Evolutionary conservation across 306 rosid genomes (phyloP), one percentile per base, ranked within the genome.

Genomic region (Castanospermum australe): DNA sequence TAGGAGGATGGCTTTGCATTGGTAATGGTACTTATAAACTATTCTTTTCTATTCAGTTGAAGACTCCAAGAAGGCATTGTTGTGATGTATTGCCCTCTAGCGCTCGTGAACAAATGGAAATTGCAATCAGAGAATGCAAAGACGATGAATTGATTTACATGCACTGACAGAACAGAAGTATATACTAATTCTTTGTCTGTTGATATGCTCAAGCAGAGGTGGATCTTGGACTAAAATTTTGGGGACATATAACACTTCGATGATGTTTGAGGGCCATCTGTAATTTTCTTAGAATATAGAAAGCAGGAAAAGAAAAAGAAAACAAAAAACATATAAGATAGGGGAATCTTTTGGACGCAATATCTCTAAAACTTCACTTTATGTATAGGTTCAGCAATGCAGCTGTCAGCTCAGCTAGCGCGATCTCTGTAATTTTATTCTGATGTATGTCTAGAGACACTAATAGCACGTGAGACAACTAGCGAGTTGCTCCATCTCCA

Each of bases 51-150:
- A 33, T 73, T 72, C 86, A 90, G 92, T 75, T 92, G 92, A 86
- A 78, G 84, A 85, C 82, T 35, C 94, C 89, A 28, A 86, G 97
- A 77, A 88, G 97, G 83, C 97, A 95, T 1, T 90, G 98, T 51
- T 94, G 98, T 66, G 92, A 91, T 70, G 87, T 89, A 30, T 55
- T 87, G 68, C 86, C 88, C 21, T 83, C 93, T 6, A 61, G 83
- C 4, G 17, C 67, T 35, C 69, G 71, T 41, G 72, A 84, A 38
- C 75, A 55, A 3, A 83, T 92, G 89, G 93, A 92, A 14, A 70
- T 94, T 54, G 85, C 84, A 74, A 83, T 94, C 50, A 87, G 97
- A 87, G 97, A 92, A 30, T 94, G 98, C 88, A 73, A 79, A 67
- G 89, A 87, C 48, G 92, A 89, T 35, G 97, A 94, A 73, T 18